Evolutionary conservation across 306 rosid genomes (phyloP), one percentile per base, ranked within the genome.

Genomic region (Cyclanthera cordifolia): DNA sequence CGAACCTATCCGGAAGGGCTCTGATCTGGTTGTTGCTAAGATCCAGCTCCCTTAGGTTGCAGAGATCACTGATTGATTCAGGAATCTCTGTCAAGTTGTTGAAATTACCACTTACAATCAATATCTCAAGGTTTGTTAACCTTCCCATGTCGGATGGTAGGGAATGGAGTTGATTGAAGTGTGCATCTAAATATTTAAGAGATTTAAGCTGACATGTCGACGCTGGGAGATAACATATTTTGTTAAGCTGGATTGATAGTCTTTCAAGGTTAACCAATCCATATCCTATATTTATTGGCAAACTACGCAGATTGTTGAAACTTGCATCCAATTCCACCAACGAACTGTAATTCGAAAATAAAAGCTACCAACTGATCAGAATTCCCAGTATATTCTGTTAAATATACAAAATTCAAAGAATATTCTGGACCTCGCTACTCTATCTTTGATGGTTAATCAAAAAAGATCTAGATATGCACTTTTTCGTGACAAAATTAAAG

Each of bases 11-110:
- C 6, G 95, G 99, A 60, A 93, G 95, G 23, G 87, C 83, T 52
- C 74, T 85, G 54, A 93, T 88, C 79, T 93, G 99, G 77, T 93
- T 90, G 87, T 93, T 88, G 82, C 98, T 86, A 75, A 93, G 82
- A 70, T 93, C 96, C 66, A 93, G 75, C 34, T 93, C 99, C 78
- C 66, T 89, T 69, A 93, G 94, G 83, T 77, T 84, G 81, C 51
- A 78, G 71, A 93, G 78, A 71, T 89, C 99, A 67, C 96, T 85
- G 63, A 90, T 72, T 10, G 96, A 79, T 48, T 89, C 90, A 0
- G 99, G 95, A 67, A 93, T 77, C 81, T 83, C 91, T 21, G 52
- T 60, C 13, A 93, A 80, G 74, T 87, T 96, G 49, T 75, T 87
- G 79, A 93, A 93, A 74, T 93, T 93, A 21, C 91, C 90, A 79